phyloP scores from a whole-genome alignment of 2,329 filamentous ascomycete species.

The Epichloe amarillans region DNA sequence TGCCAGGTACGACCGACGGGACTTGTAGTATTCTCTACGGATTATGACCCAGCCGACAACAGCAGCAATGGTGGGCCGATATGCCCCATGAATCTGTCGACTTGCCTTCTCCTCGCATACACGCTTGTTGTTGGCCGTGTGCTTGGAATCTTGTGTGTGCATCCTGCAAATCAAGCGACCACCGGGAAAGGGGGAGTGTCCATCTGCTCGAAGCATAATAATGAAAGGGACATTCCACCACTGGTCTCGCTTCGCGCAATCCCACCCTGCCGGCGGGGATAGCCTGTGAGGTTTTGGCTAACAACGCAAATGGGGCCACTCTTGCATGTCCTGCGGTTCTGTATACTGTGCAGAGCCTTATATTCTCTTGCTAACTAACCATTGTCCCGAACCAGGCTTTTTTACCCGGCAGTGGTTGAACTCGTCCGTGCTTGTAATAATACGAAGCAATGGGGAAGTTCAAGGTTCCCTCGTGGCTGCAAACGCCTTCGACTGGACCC shows the following conservation, averaged over 20 bases:
- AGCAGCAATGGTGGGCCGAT: background rate
- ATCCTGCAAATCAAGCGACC: background rate
- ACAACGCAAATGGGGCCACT: background rate
- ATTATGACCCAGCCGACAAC: background rate
- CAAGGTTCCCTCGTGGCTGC: slow-evolving; percentile 23
- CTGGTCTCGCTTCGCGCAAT: background rate
- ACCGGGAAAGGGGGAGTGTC: background rate
- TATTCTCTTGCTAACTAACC: background rate
- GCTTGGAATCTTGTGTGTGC: background rate
- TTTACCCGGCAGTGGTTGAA: background rate
- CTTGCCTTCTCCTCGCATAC: background rate
- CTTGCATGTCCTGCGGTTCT: background rate
- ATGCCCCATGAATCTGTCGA: background rate
- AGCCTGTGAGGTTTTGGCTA: background rate
- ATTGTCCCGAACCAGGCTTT: background rate
- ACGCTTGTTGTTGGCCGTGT: background rate
- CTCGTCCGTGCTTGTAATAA: background rate
- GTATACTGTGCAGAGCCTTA: background rate
- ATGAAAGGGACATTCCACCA: background rate
- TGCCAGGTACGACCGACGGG: background rate
- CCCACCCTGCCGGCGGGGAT: background rate
- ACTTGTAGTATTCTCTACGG: background rate
- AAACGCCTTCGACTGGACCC: slow-evolving; percentile 10
- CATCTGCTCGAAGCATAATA: background rate
- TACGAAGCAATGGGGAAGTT: slow-evolving; percentile 18